Evolutionary conservation across 768 basidiomycete species (phyloP).

Genomic region (Lactarius vividus): DNA sequence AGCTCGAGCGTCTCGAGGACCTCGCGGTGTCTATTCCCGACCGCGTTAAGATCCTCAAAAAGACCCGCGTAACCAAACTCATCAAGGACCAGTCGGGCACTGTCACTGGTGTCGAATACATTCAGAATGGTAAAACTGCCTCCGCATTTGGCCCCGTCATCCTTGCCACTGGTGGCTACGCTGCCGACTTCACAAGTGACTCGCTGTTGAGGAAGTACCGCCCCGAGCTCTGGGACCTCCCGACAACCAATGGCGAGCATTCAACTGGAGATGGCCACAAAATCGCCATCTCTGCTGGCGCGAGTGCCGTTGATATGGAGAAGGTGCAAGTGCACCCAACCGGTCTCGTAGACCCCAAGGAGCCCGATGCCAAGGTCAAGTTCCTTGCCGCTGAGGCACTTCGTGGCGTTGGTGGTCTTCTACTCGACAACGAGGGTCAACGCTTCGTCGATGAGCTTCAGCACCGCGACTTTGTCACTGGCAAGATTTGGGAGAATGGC

Average conservation of each 20-base stretch:
- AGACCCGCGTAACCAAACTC: constrained; percentile 82
- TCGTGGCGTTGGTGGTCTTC: constrained; percentile 90
- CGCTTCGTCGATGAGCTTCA: constrained; percentile 96
- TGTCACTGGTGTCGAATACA: constrained; percentile 86
- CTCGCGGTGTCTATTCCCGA: constrained; percentile 79
- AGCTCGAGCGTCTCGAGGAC: constrained; percentile 94
- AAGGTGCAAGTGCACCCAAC: constrained; percentile 99
- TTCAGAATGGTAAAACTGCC: constrained; percentile 70
- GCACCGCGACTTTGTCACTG: constrained; percentile 92
- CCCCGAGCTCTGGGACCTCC: constrained; percentile 88
- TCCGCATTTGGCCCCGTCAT: constrained; percentile 88
- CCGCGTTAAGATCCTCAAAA: constrained; percentile 88
- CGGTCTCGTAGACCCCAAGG: constrained; percentile 95
- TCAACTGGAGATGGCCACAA: constrained; percentile 97
- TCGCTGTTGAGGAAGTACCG: constrained; percentile 91
- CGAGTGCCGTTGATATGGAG: constrained; percentile 88
- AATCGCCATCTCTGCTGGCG: constrained; percentile 85
- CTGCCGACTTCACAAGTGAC: constrained; percentile 89
- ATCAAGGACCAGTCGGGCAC: constrained; percentile 77
- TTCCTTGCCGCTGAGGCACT: constrained; percentile 98
- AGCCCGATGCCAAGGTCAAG: constrained; percentile 91
- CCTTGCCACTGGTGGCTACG: constrained; percentile 96
- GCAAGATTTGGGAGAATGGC: constrained; percentile 96
- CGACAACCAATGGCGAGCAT: constrained; percentile 97
- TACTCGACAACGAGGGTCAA: constrained; percentile 86